Evolutionary conservation across 2,329 filamentous ascomycete species (phyloP).

Genomic region (Alternaria sp.): DNA sequence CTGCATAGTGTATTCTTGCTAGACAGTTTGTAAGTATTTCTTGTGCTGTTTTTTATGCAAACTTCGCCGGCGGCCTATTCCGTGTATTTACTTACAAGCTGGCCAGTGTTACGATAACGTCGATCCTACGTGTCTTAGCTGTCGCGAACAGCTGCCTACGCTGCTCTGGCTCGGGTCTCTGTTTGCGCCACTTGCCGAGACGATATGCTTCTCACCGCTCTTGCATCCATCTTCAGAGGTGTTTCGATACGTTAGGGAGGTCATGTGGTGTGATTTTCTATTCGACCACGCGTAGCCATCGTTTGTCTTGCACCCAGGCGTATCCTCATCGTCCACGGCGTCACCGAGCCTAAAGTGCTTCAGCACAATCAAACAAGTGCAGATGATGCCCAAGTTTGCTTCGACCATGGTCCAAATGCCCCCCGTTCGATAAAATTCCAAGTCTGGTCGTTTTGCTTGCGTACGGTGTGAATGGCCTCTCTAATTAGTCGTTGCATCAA

Average conservation of each 20-base stretch:
- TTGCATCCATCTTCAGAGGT: not conserved
- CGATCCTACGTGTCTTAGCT: constrained; percentile 19
- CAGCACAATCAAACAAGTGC: constrained; percentile 17
- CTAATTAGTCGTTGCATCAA: not conserved
- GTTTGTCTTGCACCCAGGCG: not conserved
- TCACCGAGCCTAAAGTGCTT: not conserved
- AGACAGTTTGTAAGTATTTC: constrained; percentile 7
- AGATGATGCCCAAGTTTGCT: constrained; percentile 19
- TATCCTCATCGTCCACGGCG: not conserved
- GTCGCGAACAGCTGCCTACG: constrained; percentile 12
- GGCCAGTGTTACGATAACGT: constrained; percentile 15
- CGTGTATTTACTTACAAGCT: not conserved
- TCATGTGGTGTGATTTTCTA: not conserved
- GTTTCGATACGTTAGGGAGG: not conserved
- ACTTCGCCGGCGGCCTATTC: not conserved
- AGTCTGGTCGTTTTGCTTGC: constrained; percentile 15
- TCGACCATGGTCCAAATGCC: constrained; percentile 17
- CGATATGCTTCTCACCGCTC: constrained; percentile 1
- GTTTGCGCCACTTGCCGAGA: not conserved
- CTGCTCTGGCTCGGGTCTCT: not conserved
- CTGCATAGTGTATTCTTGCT: constrained; percentile 15
- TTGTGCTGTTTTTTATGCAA: not conserved
- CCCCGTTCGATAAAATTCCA: constrained; percentile 16
- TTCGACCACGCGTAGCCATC: not conserved
- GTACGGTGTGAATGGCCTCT: not conserved